Percentiles rank a stretch among this genome's conserved stretches.
Evolutionary conservation across 179 eudicot genomes (phyloP).

Genomic region (Drosera spatulata): DNA sequence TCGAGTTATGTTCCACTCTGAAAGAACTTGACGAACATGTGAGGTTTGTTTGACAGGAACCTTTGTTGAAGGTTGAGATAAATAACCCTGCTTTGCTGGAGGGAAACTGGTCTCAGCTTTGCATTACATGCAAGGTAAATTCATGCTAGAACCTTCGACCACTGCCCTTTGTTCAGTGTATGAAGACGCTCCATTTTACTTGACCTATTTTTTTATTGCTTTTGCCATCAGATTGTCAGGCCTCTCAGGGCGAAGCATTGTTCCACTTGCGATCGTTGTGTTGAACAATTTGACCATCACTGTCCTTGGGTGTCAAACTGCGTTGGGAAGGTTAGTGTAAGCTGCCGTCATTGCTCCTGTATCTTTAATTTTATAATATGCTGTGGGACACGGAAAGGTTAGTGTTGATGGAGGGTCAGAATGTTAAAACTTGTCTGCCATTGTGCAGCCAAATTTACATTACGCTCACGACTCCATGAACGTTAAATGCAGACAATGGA

Average conservation of each 20-base stretch:
- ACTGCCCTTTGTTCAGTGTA: constrained; percentile 1
- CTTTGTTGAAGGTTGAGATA: constrained; percentile 73
- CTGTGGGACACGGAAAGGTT: constrained; percentile 1
- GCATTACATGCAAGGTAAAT: constrained; percentile 92
- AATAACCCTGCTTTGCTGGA: constrained; percentile 78
- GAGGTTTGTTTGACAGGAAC: constrained; percentile 44
- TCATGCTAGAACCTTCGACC: constrained; percentile 4
- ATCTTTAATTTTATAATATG: background rate
- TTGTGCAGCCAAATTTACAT: background rate
- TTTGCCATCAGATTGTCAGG: constrained; percentile 59
- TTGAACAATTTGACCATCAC: constrained; percentile 49
- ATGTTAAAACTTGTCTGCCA: background rate
- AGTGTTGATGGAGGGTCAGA: background rate
- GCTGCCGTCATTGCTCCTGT: background rate
- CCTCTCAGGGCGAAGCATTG: constrained; percentile 97
- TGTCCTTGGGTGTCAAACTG: constrained; percentile 99
- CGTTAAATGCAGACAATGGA: no score
- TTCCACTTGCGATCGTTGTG: constrained; percentile 66
- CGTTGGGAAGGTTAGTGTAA: constrained; percentile 56
- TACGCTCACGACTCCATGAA: background rate
- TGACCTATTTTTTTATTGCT: constrained; percentile 5
- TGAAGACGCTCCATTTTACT: constrained; percentile 11
- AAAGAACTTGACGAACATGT: no score
- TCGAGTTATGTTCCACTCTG: no score
- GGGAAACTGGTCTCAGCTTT: constrained; percentile 99